These are phyloP conservation scores for Escovopsis weberi DNA, from an alignment of 2,329 filamentous ascomycete species.

Conservation along the genomic window DNA sequence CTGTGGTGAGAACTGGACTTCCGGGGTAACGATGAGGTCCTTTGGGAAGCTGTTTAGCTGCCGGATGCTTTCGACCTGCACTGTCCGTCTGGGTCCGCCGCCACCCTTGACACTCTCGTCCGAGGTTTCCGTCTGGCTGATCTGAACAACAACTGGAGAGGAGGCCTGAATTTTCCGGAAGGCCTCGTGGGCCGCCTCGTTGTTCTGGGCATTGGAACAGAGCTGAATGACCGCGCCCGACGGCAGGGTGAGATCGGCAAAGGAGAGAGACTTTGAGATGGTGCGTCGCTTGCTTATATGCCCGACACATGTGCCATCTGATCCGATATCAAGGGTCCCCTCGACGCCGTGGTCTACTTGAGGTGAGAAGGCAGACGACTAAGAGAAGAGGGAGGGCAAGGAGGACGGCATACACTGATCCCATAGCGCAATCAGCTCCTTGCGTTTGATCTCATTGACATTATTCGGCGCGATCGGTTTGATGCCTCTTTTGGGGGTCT, in stretches of 20 bases:
- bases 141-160: conserved; percentile 37
- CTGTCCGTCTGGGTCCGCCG: conserved; percentile 32
- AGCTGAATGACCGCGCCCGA: conserved; percentile 29
- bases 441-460: conserved; percentile 7
- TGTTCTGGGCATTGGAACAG: conserved; percentile 25
- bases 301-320: conserved; percentile 28
- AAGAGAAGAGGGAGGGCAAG: neutral
- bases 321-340: conserved; percentile 8
- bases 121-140: conserved; percentile 17
- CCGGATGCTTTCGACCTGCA: conserved; percentile 44
- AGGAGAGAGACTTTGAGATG: conserved; percentile 54
- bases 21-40: conserved; percentile 61
- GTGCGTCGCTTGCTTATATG: conserved; percentile 57
- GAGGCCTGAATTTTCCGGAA: conserved; percentile 34
- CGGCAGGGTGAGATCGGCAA: conserved; percentile 40
- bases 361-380: neutral
- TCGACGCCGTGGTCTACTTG: conserved; percentile 15
- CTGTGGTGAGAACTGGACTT: conserved; percentile 58
- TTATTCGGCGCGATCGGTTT: neutral
- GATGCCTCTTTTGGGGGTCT: neutral
- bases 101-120: conserved; percentile 10
- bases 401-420: conserved; percentile 14
- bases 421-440: conserved; percentile 15
- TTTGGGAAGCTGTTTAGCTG: conserved; percentile 26
- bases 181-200: conserved; percentile 21